Evolutionary conservation across 306 rosid species (phyloP).

Genomic region (Cucumis hystrix): DNA sequence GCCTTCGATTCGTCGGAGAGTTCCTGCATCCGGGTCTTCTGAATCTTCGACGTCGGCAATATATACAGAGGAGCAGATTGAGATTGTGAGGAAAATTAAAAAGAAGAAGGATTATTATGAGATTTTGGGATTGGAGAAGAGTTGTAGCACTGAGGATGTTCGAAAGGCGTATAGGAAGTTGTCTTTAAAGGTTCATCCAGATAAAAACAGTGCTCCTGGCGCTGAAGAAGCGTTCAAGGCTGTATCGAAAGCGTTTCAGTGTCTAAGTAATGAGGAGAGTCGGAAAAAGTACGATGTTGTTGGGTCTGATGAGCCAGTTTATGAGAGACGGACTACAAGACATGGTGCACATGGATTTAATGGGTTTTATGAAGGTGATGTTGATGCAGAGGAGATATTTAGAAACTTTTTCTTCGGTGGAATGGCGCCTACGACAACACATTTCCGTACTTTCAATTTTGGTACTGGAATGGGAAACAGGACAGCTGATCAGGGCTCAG

Average conservation of each 20-base stretch:
- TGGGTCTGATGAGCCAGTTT: slow-evolving; percentile 60
- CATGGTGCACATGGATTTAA: slow-evolving; percentile 33
- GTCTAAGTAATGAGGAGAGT: slow-evolving; percentile 66
- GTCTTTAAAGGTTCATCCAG: slow-evolving; percentile 96
- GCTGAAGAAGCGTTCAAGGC: slow-evolving; percentile 89
- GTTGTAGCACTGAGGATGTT: slow-evolving; percentile 69
- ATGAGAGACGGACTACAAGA: slow-evolving; percentile 45
- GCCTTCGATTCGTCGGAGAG: slow-evolving; percentile 57
- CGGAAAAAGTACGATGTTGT: slow-evolving; percentile 52
- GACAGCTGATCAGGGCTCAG: slow-evolving; percentile 44
- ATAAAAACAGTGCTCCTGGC: slow-evolving; percentile 88
- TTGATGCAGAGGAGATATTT: slow-evolving; percentile 85
- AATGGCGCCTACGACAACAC: slow-evolving; percentile 63
- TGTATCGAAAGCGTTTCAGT: slow-evolving; percentile 90
- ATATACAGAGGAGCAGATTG: slow-evolving; percentile 55
- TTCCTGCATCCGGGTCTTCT: slow-evolving; percentile 17
- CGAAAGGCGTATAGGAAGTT: slow-evolving; percentile 73
- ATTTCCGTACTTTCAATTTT: slow-evolving; percentile 68
- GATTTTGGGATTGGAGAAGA: slow-evolving; percentile 76
- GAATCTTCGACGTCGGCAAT: slow-evolving; percentile 26
- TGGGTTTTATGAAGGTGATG: slow-evolving; percentile 63
- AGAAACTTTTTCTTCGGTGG: slow-evolving; percentile 92
- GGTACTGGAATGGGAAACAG: slow-evolving; percentile 55
- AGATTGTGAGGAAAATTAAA: slow-evolving; percentile 54
- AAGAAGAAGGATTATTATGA: slow-evolving; percentile 79